These are phyloP conservation scores for Tricholoma sp. DNA, from an alignment of 768 basidiomycete species.

Conservation along the genomic window DNA sequence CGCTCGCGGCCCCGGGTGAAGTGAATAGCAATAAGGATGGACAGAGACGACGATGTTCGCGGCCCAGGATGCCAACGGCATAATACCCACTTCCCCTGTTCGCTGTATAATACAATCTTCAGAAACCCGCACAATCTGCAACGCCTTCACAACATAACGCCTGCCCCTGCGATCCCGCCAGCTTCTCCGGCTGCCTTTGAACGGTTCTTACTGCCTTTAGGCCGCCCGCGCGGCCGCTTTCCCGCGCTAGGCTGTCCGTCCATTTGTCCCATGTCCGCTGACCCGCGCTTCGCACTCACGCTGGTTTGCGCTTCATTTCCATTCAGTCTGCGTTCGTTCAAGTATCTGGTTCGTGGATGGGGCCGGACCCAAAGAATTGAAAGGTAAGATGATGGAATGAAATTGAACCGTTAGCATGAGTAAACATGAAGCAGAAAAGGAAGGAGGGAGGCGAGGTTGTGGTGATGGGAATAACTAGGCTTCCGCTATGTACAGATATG, in stretches of 20 bases:
- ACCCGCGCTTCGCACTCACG: slow-evolving; percentile 22
- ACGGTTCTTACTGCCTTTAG: slow-evolving; percentile 66
- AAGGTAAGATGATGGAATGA: not conserved
- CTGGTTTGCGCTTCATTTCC: slow-evolving; percentile 34
- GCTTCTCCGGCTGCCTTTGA: not conserved
- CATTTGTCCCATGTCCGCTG: slow-evolving; percentile 13
- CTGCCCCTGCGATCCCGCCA: slow-evolving; percentile 1
- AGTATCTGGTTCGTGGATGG: slow-evolving; percentile 36
- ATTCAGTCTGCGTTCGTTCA: slow-evolving; percentile 56
- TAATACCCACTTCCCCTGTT: not conserved
- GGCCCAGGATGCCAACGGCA: not conserved
- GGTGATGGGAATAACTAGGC: not conserved
- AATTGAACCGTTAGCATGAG: slow-evolving; percentile 7
- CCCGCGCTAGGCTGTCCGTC: slow-evolving; percentile 21
- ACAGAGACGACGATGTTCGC: not conserved
- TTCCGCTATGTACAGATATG: not conserved
- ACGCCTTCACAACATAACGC: slow-evolving; percentile 3
- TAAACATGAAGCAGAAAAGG: slow-evolving; percentile 4
- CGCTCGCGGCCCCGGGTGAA: not conserved
- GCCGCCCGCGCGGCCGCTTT: slow-evolving; percentile 61
- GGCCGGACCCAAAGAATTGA: not conserved
- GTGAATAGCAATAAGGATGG: not conserved
- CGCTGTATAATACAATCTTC: not conserved
- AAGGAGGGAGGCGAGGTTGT: slow-evolving; percentile 1
- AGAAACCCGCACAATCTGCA: not conserved